phyloP scores from a whole-genome alignment of 768 basidiomycete species.

The Lentinula detonsa region DNA sequence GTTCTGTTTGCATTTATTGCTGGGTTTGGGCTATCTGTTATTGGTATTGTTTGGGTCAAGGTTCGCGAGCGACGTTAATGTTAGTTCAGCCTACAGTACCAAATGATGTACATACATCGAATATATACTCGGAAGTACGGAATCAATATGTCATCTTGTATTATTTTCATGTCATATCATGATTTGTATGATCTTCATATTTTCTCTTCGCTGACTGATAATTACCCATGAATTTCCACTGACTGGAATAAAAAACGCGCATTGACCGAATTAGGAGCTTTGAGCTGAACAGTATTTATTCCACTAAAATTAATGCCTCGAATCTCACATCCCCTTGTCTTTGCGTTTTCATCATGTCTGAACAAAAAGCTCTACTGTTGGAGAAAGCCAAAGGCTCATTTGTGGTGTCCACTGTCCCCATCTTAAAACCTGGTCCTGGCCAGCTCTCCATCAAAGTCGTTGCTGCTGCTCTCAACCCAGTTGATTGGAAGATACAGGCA shows the following conservation, averaged over 20 bases:
- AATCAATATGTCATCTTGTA: too few species aligned
- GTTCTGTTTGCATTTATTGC: constrained; percentile 83
- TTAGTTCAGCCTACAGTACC: too few species aligned
- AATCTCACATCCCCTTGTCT: background rate
- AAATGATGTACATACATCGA: too few species aligned
- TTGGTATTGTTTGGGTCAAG: constrained; percentile 70
- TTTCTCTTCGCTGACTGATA: too few species aligned
- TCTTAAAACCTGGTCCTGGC: background rate
- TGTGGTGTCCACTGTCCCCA: background rate
- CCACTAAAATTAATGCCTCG: too few species aligned
- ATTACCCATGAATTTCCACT: too few species aligned
- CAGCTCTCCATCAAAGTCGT: background rate
- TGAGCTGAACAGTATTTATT: too few species aligned
- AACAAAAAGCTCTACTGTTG: background rate
- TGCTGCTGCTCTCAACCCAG: background rate
- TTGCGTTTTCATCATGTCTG: background rate
- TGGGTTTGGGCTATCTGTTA: constrained; percentile 69
- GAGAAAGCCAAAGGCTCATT: background rate
- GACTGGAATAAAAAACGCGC: too few species aligned
- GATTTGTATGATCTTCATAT: too few species aligned
- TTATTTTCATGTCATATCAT: too few species aligned
- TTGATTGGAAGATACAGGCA: constrained; percentile 24
- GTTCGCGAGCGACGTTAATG: constrained; percentile 67
- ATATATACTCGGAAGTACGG: too few species aligned
- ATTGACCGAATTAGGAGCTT: too few species aligned